Evolutionary conservation across 139 green algal species (phyloP), one percentile per base, ranked within the genome.

Genomic region (Raphidocelis subcapitata): DNA sequence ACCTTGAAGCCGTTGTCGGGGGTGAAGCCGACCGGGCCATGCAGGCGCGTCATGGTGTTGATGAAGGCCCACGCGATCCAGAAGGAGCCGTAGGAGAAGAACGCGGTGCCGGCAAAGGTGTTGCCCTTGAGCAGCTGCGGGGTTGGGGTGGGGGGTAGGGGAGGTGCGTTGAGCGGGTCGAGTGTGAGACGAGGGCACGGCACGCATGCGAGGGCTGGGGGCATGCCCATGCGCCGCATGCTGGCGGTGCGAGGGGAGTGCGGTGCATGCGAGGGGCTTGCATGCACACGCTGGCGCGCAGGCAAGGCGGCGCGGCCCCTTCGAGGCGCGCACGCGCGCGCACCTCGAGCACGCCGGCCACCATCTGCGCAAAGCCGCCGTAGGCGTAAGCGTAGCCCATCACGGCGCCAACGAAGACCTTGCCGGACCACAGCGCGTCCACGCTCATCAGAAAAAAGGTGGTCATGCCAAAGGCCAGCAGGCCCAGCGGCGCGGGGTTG

Each of bases 291-390:
- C 12, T 8, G 41, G 41, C 41, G 8, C 41, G 12, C 41, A 12
- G 8, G 41, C 41, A 49, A 12, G 8, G 41, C 8, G 41, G 41
- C 41, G 41, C 12, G 41, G 8, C 8, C 8, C 41, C 8, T 12
- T 49, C 8, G 41, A 8, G 8, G 41, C 41, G 8, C 12, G 41
- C 41, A 8, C 8, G 41, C 41, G 8, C 41, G 41, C 41, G 41
- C 62, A 90, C 84, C 78, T 94, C 87, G 10, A 91, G 79, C 16
- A 91, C 80, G 47, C 89, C 89, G 24, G 87, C 86, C 33, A 92
- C 46, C 20, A 92, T 73, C 76, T 94, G 89, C 0, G 82, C 86
- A 36, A 89, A 65, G 8, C 87, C 89, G 31, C 87, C 89, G 26
- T 88, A 94, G 54, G 86, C 83, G 12, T 84, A 46, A 8, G 84